Base-by-base conservation (phyloP, 805 yeast genomes). In the Saccharomycopsis javanensis region DNA sequence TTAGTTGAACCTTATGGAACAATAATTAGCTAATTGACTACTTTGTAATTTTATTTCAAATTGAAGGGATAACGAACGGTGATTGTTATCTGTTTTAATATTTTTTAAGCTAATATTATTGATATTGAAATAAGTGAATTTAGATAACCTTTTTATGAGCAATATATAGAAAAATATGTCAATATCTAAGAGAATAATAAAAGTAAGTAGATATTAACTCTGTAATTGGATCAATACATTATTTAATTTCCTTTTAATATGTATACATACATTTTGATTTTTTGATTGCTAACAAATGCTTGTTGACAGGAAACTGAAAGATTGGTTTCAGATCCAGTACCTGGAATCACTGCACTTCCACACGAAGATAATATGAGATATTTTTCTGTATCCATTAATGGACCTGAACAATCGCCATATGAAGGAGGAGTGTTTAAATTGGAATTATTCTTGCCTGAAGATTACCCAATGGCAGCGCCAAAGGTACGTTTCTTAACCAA, bases 391-490 rank as follows among this genome's bases (percentile, higher is more conserved):
- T 81, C 88, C 1, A 85, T 94, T 60, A 89, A 88, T 59, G 99
- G 99, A 0, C 99, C 99, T 8, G 75, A 79, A 31, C 85, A 86
- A 55, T 87, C 96, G 1, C 98, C 99, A 1, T 94, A 92, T 67
- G 96, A 92, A 67, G 89, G 90, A 42, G 88, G 88, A 30, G 66
- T 73, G 3, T 94, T 94, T 74, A 77, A 85, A 63, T 74, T 94
- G 59, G 99, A 94, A 70, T 75, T 94, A 61, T 94, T 79, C 67
- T 72, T 94, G 62, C 98, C 99, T 1, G 97, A 94, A 67, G 99
- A 94, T 67, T 94, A 94, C 70, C 99, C 99, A 11, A 86, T 92
- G 97, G 89, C 88, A 66, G 96, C 99, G 0, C 99, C 99, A 54
- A 91, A 90, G 68, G 95, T 94, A 55, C 79, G 99, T 58, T 94